Conservation (phyloP, 2,329 filamentous ascomycete species). For the Claviceps sp. region DNA sequence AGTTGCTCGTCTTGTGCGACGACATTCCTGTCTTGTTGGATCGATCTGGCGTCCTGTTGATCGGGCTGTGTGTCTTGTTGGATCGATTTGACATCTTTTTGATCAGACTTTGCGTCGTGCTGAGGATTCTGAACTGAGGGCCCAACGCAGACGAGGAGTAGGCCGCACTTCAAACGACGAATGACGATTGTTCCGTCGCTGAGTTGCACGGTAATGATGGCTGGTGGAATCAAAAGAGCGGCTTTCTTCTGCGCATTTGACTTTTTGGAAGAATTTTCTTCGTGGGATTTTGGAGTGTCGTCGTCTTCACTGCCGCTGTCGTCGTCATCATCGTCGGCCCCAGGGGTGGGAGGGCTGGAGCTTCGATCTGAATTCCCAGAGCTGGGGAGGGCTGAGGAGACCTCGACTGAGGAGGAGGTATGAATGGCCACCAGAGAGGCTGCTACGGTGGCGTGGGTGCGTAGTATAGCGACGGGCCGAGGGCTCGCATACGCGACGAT, state of each 20-base stretch:
- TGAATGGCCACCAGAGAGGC: slow-evolving; percentile 49
- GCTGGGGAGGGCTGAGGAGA: slow-evolving; percentile 29
- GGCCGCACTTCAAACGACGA: slow-evolving; percentile 40
- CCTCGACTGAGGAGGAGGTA: slow-evolving; percentile 27
- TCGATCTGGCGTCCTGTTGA: too few relatives aligned
- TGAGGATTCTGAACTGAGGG: slow-evolving; percentile 20
- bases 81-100: too few relatives aligned
- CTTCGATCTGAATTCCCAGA: slow-evolving; percentile 16
- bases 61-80: too few relatives aligned
- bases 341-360: slow-evolving; percentile 12
- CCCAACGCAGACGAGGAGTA: slow-evolving; percentile 49
- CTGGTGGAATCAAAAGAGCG: slow-evolving; percentile 18
- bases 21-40: too few relatives aligned
- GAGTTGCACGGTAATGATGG: slow-evolving; percentile 45
- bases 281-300: not conserved
- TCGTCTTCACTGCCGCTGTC: slow-evolving; percentile 6
- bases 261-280: slow-evolving; percentile 1
- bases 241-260: not conserved
- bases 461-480: slow-evolving; percentile 41
- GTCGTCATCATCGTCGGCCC: slow-evolving; percentile 14
- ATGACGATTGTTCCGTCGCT: slow-evolving; percentile 46
- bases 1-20: not conserved
- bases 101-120: slow-evolving; percentile 8
- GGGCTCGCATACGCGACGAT: slow-evolving; percentile 48
- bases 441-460: slow-evolving; percentile 51